Percentiles rank a stretch among this genome's conserved stretches.
These are phyloP conservation scores for Ascochyta clinopodiicola DNA, from an alignment of 2,329 filamentous ascomycete genomes.

Conservation along the genomic window DNA sequence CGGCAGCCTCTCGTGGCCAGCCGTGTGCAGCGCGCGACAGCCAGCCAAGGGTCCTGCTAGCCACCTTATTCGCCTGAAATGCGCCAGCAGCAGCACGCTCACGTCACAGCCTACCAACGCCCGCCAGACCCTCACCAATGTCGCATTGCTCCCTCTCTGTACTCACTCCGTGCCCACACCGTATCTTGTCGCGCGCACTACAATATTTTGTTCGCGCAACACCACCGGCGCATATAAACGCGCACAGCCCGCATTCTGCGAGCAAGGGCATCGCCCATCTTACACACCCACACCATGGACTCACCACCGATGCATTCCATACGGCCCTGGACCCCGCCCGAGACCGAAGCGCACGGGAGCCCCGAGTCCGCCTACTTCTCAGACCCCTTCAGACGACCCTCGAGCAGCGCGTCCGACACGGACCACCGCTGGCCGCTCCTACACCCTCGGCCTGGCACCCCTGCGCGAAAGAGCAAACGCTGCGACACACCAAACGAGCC, in stretches of 20 bases:
- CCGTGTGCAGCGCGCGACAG: neutral
- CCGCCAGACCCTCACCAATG: slow-evolving; percentile 7
- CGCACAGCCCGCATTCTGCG: slow-evolving; percentile 7
- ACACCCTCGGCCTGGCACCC: slow-evolving; percentile 6
- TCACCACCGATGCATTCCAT: slow-evolving; percentile 28
- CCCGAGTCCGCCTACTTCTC: slow-evolving; percentile 30
- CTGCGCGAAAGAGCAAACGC: slow-evolving; percentile 11
- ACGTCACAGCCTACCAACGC: slow-evolving; percentile 20
- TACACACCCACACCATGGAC: slow-evolving; percentile 26
- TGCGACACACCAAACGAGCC: slow-evolving; percentile 22
- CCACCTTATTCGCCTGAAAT: slow-evolving; percentile 6
- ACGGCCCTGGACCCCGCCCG: slow-evolving; percentile 43
- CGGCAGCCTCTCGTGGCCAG: neutral
- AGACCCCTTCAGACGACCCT: slow-evolving; percentile 24
- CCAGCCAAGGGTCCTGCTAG: slow-evolving; percentile 1
- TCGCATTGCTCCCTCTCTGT: slow-evolving; percentile 8
- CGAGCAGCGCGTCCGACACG: slow-evolving; percentile 16
- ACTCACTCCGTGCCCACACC: neutral
- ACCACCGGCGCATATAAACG: slow-evolving; percentile 15
- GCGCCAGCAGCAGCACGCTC: slow-evolving; percentile 1
- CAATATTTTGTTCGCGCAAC: slow-evolving; percentile 2
- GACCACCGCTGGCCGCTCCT: slow-evolving; percentile 22
- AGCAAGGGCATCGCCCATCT: slow-evolving; percentile 16
- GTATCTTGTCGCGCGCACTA: slow-evolving; percentile 7
- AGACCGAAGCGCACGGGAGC: slow-evolving; percentile 26